Base-by-base conservation (phyloP, 2,329 filamentous ascomycete genomes). In the Helotiales sp. region DNA sequence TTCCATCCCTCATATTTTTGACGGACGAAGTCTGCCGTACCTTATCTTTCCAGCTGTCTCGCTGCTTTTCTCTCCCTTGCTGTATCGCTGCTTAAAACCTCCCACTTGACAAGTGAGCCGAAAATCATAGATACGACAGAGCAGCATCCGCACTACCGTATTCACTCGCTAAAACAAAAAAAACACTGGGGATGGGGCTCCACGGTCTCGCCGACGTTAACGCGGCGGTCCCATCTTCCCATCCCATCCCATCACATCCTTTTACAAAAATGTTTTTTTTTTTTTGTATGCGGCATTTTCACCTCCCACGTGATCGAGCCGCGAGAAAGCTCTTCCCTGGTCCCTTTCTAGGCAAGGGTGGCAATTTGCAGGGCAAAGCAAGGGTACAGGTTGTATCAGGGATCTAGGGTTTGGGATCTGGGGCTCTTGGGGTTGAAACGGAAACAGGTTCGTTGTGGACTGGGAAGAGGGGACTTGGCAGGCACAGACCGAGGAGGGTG, bases 251-350 rank as follows among this genome's bases (percentile, higher is more conserved):
- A n/a, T n/a, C n/a, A n/a, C n/a, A n/a, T n/a, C n/a, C n/a, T n/a
- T n/a, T n/a, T n/a, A n/a, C n/a, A n/a, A n/a, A n/a, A n/a, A n/a
- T n/a, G n/a, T n/a, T n/a, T 27, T n/a, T n/a, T 47, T 29, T 17
- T 13, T 10, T 50, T 55, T 55, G 34, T 55, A 55, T 55, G 53
- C 53, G 53, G 53, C 34, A 55, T 55, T 55, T 55, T 50, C 34
- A 19, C 17, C 38, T 31, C 12, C 27, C 38, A 25, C 17, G n/a
- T 34, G 46, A 30, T n/a, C n/a, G n/a, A n/a, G n/a, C n/a, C n/a
- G n/a, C n/a, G n/a, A n/a, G n/a, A n/a, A n/a, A n/a, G n/a, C n/a
- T 12, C 24, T 44, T 44, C 6, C 36, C 36, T 3, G 27, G 3
- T 15, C 3, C 25, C 19, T 5, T 46, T 38, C 15, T n/a, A n/a